Conservation (phyloP, 2,329 filamentous ascomycete species). For the Alternaria rosae region DNA sequence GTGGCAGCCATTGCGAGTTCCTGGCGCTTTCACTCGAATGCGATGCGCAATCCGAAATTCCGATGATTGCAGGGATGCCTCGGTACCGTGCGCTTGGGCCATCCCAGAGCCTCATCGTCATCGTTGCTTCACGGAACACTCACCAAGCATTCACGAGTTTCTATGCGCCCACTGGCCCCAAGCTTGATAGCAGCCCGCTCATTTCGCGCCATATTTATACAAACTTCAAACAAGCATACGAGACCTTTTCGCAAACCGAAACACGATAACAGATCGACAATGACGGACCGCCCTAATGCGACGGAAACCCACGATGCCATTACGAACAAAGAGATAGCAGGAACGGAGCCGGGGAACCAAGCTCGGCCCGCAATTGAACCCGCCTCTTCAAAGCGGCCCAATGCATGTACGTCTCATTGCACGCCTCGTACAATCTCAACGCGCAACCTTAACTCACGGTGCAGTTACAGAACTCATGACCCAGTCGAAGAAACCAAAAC, state of each 20-base stretch:
- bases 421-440: background rate
- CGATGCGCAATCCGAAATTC: conserved; percentile 19
- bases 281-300: background rate
- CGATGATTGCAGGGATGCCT: conserved; percentile 22
- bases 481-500: conserved; percentile 49
- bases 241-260: background rate
- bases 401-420: conserved; percentile 46
- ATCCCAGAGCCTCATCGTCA: conserved; percentile 11
- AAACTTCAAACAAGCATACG: background rate
- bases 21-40: background rate
- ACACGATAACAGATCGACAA: background rate
- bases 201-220: background rate
- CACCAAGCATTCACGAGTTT: background rate
- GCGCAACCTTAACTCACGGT: conserved; percentile 30
- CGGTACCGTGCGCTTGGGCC: conserved; percentile 23
- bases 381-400: conserved; percentile 37
- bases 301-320: conserved; percentile 26
- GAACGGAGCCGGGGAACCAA: conserved; percentile 15
- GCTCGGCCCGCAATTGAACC: conserved; percentile 2
- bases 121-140: background rate
- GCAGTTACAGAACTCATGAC: conserved; percentile 59
- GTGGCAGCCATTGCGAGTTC: conserved; percentile 11
- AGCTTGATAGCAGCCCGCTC: background rate
- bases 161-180: background rate
- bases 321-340: conserved; percentile 31